phyloP scores from a whole-genome alignment of 169 alveolate genomes.

The Cardiosporidium cionae region DNA sequence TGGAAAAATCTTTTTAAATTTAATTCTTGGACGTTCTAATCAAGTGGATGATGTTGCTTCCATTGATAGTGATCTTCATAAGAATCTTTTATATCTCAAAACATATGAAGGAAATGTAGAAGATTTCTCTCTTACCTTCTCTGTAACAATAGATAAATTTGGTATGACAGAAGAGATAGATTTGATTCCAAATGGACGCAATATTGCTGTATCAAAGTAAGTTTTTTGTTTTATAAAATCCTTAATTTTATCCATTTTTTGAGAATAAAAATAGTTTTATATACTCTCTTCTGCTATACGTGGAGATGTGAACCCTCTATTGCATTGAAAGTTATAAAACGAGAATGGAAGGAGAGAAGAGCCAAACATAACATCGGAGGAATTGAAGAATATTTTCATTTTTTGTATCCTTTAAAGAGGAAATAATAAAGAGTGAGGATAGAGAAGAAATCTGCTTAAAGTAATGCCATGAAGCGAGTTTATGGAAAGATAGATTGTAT shows the following conservation, averaged over 20 bases:
- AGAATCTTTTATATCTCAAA: conserved; percentile 7
- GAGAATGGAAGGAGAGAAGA: too few species aligned
- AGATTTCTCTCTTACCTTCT: conserved; percentile 50
- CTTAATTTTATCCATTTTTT: too few species aligned
- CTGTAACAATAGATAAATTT: conserved; percentile 6
- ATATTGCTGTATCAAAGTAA: conserved; percentile 50
- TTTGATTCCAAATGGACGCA: conserved; percentile 54
- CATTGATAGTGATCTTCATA: conserved; percentile 47
- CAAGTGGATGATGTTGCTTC: conserved; percentile 66
- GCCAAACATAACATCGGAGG: too few species aligned
- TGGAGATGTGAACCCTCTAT: not conserved
- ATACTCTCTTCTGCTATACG: not conserved
- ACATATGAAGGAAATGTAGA: conserved; percentile 38
- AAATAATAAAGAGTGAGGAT: too few species aligned
- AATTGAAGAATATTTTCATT: too few species aligned
- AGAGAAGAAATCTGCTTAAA: too few species aligned
- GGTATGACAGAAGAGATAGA: conserved; percentile 35
- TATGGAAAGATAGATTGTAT: too few species aligned
- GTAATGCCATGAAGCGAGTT: too few species aligned
- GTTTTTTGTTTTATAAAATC: too few species aligned
- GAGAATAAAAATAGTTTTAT: too few species aligned
- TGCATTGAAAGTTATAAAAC: too few species aligned
- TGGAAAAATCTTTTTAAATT: conserved; percentile 68
- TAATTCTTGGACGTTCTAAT: conserved; percentile 64
- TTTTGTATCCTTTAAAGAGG: too few species aligned